phyloP scores from a whole-genome alignment of 2,329 filamentous ascomycete genomes.

The Colletotrichum lindemuthianum region DNA sequence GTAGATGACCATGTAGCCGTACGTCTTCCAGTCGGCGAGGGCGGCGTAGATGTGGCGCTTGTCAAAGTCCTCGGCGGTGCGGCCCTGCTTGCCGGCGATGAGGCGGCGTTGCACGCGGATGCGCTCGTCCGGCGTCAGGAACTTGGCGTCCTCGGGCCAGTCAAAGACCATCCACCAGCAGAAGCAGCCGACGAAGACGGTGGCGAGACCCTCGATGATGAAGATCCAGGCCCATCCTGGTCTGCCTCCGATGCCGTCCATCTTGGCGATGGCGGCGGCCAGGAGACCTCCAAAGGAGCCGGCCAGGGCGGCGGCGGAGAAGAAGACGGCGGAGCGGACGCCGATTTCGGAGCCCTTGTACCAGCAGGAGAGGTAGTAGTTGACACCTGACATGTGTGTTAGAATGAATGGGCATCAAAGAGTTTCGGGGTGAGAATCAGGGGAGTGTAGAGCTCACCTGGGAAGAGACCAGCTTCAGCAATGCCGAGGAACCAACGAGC shows the following conservation, averaged over 20 bases:
- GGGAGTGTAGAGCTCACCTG: conserved; percentile 57
- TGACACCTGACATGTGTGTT: conserved; percentile 52
- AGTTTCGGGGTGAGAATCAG: not conserved
- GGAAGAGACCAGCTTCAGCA: conserved; percentile 74
- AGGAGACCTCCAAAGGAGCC: conserved; percentile 79
- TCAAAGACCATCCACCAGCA: conserved; percentile 82
- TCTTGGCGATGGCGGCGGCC: conserved; percentile 73
- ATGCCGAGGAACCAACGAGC: conserved; percentile 70
- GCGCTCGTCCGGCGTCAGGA: conserved; percentile 74
- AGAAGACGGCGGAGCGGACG: conserved; percentile 78
- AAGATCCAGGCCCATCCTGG: conserved; percentile 71
- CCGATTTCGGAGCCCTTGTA: conserved; percentile 82
- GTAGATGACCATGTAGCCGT: conserved; percentile 58
- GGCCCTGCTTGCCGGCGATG: conserved; percentile 73
- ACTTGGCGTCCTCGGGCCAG: conserved; percentile 78
- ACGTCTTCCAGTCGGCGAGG: conserved; percentile 82
- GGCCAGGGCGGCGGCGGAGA: conserved; percentile 79
- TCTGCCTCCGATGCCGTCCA: conserved; percentile 66
- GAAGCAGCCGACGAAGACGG: conserved; percentile 70
- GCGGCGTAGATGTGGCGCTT: conserved; percentile 76
- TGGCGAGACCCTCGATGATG: conserved; percentile 74
- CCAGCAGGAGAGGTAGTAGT: conserved; percentile 80
- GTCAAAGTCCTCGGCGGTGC: conserved; percentile 76
- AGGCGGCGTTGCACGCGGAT: conserved; percentile 74
- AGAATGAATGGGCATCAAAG: not conserved